phyloP scores from a whole-genome alignment of 139 green algal species.

The Chlorella sorokiniana region DNA sequence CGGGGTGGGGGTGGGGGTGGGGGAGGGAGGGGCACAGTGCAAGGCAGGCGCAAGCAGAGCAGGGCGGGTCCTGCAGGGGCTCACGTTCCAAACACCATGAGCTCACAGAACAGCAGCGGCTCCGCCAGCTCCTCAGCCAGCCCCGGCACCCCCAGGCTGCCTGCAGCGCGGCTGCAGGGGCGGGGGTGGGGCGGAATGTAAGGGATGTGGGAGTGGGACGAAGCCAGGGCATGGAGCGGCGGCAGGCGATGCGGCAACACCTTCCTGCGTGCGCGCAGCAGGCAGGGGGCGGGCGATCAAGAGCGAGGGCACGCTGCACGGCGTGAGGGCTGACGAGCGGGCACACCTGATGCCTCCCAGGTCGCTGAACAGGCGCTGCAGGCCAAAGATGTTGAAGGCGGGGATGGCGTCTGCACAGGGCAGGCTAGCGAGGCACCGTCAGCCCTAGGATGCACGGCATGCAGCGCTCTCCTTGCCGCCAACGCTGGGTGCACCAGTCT shows the following conservation, averaged over 20 bases:
- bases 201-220: not conserved
- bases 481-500: too few relatives aligned
- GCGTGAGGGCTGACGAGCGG: too few relatives aligned
- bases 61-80: not conserved
- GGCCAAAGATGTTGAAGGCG: slow-evolving; percentile 72
- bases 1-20: too few relatives aligned
- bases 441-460: too few relatives aligned
- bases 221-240: too few relatives aligned
- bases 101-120: slow-evolving; percentile 46
- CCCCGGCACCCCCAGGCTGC: slow-evolving; percentile 10
- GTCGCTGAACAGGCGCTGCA: slow-evolving; percentile 64
- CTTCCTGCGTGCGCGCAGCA: not conserved
- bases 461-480: too few relatives aligned
- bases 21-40: too few relatives aligned
- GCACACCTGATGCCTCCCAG: slow-evolving; percentile 49
- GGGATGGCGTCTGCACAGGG: slow-evolving; percentile 41
- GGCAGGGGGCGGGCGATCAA: too few relatives aligned
- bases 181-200: not conserved
- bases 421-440: too few relatives aligned
- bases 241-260: too few relatives aligned
- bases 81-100: slow-evolving; percentile 49
- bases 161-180: slow-evolving; percentile 27
- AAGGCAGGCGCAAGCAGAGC: too few relatives aligned
- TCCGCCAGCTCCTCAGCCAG: slow-evolving; percentile 39
- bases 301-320: too few relatives aligned